A percentile compares a stretch with the other conserved stretches of the same genome.
These are phyloP conservation scores for Fragaria vesca DNA, from an alignment of 306 rosid species.

Conservation along the genomic window DNA sequence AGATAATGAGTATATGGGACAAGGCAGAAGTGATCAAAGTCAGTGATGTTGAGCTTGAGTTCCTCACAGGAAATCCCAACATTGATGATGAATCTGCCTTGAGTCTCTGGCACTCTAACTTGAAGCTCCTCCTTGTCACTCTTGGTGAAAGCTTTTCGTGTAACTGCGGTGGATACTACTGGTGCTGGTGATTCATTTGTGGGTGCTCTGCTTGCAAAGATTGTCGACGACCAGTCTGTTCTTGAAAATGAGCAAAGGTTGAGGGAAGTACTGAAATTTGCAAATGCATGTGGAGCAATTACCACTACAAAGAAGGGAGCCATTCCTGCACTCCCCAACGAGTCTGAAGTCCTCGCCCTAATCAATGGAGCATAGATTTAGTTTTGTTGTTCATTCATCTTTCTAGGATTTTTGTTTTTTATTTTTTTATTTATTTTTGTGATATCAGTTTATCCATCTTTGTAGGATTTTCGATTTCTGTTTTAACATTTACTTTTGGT, in stretches of 20 bases:
- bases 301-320: slow-evolving; percentile 90
- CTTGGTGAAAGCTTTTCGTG: slow-evolving; percentile 82
- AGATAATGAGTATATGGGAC: slow-evolving; percentile 88
- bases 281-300: slow-evolving; percentile 94
- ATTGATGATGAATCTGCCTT: slow-evolving; percentile 73
- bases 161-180: slow-evolving; percentile 76
- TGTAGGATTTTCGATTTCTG: too few species aligned
- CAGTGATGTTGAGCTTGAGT: slow-evolving; percentile 82
- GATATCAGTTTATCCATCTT: too few species aligned
- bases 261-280: slow-evolving; percentile 54
- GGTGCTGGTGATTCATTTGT: slow-evolving; percentile 95
- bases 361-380: slow-evolving; percentile 39
- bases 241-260: slow-evolving; percentile 70
- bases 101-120: slow-evolving; percentile 71
- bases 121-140: slow-evolving; percentile 93
- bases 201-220: slow-evolving; percentile 72
- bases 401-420: background rate
- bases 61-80: slow-evolving; percentile 68
- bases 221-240: slow-evolving; percentile 84
- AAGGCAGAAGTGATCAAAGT: slow-evolving; percentile 85
- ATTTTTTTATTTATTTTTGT: too few species aligned
- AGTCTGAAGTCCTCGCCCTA: slow-evolving; percentile 26
- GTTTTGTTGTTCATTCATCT: background rate
- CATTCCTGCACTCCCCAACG: slow-evolving; percentile 37
- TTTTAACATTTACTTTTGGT: too few species aligned